A percentile compares a stretch with the other conserved stretches of the same genome.
phyloP scores from a whole-genome alignment of 345 rosid species.

The Kandelia obovata region DNA sequence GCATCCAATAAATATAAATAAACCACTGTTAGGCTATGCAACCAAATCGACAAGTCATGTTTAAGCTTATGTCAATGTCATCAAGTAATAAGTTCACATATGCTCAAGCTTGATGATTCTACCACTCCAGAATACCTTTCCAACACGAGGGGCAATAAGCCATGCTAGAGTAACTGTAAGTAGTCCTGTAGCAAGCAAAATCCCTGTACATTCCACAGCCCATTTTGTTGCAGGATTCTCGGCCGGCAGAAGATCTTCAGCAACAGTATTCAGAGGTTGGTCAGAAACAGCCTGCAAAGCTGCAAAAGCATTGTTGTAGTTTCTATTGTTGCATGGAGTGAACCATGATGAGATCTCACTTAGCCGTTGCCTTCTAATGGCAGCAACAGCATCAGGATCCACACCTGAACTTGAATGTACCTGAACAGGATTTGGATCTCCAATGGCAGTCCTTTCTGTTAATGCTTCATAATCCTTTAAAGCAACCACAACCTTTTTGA shows the following conservation, averaged over 20 bases:
- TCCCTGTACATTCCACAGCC: constrained; percentile 97
- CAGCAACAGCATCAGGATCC: constrained; percentile 82
- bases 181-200: constrained; percentile 85
- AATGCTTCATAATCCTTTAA: constrained; percentile 72
- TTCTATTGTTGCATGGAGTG: constrained; percentile 42
- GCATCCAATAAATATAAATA: neutral
- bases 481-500: constrained; percentile 56
- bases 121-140: constrained; percentile 53
- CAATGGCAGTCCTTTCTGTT: constrained; percentile 65
- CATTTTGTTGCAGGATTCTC: constrained; percentile 83
- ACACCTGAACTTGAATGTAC: constrained; percentile 41
- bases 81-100: neutral
- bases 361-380: constrained; percentile 71
- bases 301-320: constrained; percentile 35
- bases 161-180: constrained; percentile 91
- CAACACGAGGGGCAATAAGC: constrained; percentile 97
- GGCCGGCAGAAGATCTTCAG: constrained; percentile 43
- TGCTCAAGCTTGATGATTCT: neutral
- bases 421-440: constrained; percentile 55
- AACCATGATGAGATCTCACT: constrained; percentile 88
- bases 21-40: neutral
- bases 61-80: neutral
- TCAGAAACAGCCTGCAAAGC: constrained; percentile 62
- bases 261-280: constrained; percentile 47
- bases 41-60: neutral